phyloP scores from a whole-genome alignment of 345 rosid genomes.

The Heritiera fomes region DNA sequence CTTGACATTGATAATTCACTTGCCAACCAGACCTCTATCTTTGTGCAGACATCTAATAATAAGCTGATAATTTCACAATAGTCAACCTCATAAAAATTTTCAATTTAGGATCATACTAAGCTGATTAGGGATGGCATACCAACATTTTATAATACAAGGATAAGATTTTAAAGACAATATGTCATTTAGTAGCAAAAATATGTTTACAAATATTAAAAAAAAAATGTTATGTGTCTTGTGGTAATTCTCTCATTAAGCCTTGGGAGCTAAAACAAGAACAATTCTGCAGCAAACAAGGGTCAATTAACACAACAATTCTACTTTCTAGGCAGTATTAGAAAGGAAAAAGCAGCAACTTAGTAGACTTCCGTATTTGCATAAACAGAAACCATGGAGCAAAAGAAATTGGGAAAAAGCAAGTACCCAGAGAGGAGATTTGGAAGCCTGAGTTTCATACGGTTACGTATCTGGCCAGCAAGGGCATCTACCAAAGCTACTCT shows the following conservation, averaged over 20 bases:
- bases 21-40: neutral
- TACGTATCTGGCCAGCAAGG: conserved; percentile 89
- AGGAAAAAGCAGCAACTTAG: conserved; percentile 9
- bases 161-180: neutral
- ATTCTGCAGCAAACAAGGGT: neutral
- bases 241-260: neutral
- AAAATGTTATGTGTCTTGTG: neutral
- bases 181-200: neutral
- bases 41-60: neutral
- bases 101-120: neutral
- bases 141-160: neutral
- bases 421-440: conserved; percentile 97
- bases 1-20: neutral
- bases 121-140: neutral
- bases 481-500: conserved; percentile 90
- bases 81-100: conserved; percentile 4
- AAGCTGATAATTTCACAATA: neutral
- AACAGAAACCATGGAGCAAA: neutral
- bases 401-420: conserved; percentile 20
- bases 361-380: neutral
- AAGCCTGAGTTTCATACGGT: conserved; percentile 88
- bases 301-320: neutral
- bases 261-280: neutral
- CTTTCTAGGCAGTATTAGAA: neutral
- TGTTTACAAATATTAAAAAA: neutral